Evolutionary conservation across 768 basidiomycete genomes (phyloP).

Genomic region (Mycena venus): DNA sequence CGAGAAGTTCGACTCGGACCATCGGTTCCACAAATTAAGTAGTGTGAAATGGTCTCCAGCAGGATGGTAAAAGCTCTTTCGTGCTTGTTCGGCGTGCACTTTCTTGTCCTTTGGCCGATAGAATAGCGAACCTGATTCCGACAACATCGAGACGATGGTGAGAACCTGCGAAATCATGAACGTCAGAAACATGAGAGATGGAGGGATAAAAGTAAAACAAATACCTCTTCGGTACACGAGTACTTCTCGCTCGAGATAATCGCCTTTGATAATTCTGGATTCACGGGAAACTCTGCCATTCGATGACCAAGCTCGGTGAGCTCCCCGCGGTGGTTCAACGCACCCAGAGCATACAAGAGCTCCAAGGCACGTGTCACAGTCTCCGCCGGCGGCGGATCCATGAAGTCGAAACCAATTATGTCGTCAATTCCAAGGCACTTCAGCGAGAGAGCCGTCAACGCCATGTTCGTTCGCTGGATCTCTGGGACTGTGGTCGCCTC

Average conservation of each 20-base stretch:
- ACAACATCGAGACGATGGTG: constrained; percentile 97
- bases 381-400: constrained; percentile 97
- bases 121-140: constrained; percentile 89
- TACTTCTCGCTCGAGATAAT: constrained; percentile 95
- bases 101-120: constrained; percentile 99
- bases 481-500: constrained; percentile 96
- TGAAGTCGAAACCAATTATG: constrained; percentile 96
- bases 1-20: constrained; percentile 95
- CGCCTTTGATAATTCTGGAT: constrained; percentile 96
- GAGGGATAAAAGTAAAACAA: not conserved
- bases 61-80: constrained; percentile 98
- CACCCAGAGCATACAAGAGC: constrained; percentile 97
- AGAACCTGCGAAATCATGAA: constrained; percentile 62
- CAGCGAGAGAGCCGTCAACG: constrained; percentile 90
- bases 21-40: constrained; percentile 95
- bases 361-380: constrained; percentile 97
- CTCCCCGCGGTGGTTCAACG: constrained; percentile 92
- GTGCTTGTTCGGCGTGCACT: constrained; percentile 96
- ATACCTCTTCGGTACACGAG: constrained; percentile 92
- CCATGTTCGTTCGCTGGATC: constrained; percentile 94
- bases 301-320: constrained; percentile 94
- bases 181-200: not conserved
- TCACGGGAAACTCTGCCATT: constrained; percentile 99
- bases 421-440: constrained; percentile 99
- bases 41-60: constrained; percentile 95